phyloP scores from a whole-genome alignment of 192 early-diverging fungal genomes.

The Mortierella hygrophila region DNA sequence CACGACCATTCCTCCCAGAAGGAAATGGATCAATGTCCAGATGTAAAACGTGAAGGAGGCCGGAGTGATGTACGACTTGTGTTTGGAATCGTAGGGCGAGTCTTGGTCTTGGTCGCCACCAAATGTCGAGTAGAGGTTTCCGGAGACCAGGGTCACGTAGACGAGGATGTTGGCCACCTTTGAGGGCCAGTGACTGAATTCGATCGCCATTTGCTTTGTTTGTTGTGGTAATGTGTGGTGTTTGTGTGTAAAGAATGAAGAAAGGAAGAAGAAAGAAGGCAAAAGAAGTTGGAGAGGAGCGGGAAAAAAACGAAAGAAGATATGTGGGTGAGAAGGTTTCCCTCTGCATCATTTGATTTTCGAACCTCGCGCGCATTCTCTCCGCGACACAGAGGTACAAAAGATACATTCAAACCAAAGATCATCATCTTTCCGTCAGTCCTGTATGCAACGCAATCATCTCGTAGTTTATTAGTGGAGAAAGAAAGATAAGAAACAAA shows the following conservation, averaged over 20 bases:
- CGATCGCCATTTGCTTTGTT: conserved; percentile 23
- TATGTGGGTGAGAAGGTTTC: too few species aligned
- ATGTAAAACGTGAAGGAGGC: conserved; percentile 70
- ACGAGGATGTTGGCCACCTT: conserved; percentile 53
- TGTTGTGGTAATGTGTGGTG: not conserved
- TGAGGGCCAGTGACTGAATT: conserved; percentile 48
- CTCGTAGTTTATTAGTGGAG: too few species aligned
- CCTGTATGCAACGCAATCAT: too few species aligned
- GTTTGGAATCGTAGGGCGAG: conserved; percentile 44
- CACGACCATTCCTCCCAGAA: conserved; percentile 72
- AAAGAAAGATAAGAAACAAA: not conserved
- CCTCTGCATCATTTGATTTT: too few species aligned
- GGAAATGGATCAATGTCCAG: conserved; percentile 74
- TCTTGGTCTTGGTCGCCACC: conserved; percentile 27
- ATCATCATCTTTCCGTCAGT: too few species aligned
- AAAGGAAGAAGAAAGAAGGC: not conserved
- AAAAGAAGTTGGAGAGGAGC: not conserved
- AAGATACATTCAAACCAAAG: too few species aligned
- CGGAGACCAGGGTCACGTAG: conserved; percentile 43
- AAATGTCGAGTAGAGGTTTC: conserved; percentile 46
- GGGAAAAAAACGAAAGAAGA: not conserved
- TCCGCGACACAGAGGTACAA: too few species aligned
- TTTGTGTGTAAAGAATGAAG: not conserved
- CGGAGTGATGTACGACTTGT: conserved; percentile 75
- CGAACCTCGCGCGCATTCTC: too few species aligned